phyloP scores from a whole-genome alignment of 2,329 filamentous ascomycete genomes.

The Septoria petroselini region DNA sequence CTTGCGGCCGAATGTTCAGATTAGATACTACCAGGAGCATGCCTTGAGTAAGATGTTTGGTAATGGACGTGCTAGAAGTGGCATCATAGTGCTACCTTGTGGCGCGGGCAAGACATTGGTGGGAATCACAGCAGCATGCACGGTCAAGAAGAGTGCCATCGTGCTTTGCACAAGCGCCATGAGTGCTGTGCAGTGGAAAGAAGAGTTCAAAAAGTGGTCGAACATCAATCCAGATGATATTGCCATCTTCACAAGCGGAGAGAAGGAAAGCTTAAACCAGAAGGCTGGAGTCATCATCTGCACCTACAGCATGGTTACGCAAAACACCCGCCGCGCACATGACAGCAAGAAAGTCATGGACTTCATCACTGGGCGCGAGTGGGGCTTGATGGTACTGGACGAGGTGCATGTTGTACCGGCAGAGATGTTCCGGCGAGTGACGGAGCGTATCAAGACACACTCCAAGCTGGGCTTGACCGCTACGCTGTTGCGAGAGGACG shows the following conservation, averaged over 20 bases:
- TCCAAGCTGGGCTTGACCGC: constrained; percentile 93
- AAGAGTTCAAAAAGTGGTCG: constrained; percentile 98
- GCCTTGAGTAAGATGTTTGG: constrained; percentile 99
- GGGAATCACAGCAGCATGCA: constrained; percentile 96
- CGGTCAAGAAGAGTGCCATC: constrained; percentile 93
- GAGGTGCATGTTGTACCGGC: constrained; percentile 98
- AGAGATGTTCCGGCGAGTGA: constrained; percentile 93
- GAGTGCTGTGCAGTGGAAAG: constrained; percentile 95
- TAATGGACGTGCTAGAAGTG: constrained; percentile 93
- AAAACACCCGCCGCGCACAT: constrained; percentile 79
- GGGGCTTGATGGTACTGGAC: constrained; percentile 95
- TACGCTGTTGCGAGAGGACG: constrained; percentile 89
- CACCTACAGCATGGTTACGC: constrained; percentile 98
- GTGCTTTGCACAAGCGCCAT: constrained; percentile 96
- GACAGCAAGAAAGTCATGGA: constrained; percentile 98
- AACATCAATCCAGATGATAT: constrained; percentile 94
- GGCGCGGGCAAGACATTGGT: constrained; percentile 96
- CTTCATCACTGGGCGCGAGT: constrained; percentile 83
- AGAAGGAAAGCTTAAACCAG: constrained; percentile 79
- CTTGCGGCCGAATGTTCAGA: constrained; percentile 81
- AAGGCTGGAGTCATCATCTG: constrained; percentile 96
- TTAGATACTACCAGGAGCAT: constrained; percentile 94
- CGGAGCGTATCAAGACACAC: constrained; percentile 87
- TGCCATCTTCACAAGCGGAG: constrained; percentile 89
- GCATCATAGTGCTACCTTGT: constrained; percentile 94